Conservation (phyloP, 2,329 filamentous ascomycete genomes). For the Talaromyces sp. region DNA sequence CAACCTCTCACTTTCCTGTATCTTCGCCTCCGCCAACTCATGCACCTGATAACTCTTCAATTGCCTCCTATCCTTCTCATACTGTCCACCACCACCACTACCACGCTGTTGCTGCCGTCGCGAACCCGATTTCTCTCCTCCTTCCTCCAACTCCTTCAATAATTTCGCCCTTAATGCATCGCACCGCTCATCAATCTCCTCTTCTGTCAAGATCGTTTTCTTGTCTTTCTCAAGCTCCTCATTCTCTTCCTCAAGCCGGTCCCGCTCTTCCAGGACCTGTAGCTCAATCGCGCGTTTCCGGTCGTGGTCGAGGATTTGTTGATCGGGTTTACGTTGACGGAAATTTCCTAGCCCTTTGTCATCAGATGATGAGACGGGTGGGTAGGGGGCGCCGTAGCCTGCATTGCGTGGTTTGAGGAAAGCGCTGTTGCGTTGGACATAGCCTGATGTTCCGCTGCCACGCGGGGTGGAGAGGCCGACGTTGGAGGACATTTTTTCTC, state of each 20-base stretch:
- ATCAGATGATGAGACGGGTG: conserved; percentile 30
- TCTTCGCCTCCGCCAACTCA: conserved; percentile 93
- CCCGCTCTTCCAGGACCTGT: conserved; percentile 84
- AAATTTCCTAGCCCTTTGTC: conserved; percentile 36
- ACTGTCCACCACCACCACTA: not conserved
- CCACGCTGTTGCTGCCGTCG: conserved; percentile 23
- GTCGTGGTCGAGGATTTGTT: conserved; percentile 91
- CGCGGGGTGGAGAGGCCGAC: conserved; percentile 92
- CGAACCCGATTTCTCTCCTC: conserved; percentile 26
- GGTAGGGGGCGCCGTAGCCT: conserved; percentile 67
- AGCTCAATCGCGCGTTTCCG: conserved; percentile 87
- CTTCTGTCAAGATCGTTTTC: conserved; percentile 65
- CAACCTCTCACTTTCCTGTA: conserved; percentile 87
- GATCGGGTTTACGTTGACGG: conserved; percentile 81
- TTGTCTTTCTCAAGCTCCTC: conserved; percentile 72
- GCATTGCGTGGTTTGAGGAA: conserved; percentile 78
- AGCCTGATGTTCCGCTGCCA: conserved; percentile 93
- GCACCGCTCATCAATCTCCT: conserved; percentile 80
- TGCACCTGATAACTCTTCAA: conserved; percentile 94
- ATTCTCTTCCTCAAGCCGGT: conserved; percentile 82
- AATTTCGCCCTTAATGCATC: conserved; percentile 65
- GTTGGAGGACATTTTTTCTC: conserved; percentile 79
- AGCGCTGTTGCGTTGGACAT: conserved; percentile 93
- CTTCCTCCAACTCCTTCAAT: conserved; percentile 53
- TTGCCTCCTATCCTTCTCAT: conserved; percentile 39